These are phyloP conservation scores for Vigna hirtella DNA, from an alignment of 306 rosid genomes.

Conservation along the genomic window DNA sequence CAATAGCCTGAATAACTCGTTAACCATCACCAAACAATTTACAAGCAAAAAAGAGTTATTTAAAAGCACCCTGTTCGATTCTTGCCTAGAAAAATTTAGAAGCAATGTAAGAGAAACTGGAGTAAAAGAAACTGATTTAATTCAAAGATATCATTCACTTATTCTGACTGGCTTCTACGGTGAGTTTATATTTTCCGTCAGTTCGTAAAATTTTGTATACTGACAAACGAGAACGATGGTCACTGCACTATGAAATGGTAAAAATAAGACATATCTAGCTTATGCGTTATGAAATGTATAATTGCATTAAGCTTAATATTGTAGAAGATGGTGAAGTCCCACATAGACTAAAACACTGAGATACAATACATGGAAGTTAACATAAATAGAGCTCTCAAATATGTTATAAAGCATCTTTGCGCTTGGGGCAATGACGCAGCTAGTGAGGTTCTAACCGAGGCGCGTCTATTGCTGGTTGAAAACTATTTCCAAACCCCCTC, in stretches of 20 bases:
- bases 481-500: conserved; percentile 47
- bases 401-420: background rate
- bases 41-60: background rate
- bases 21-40: background rate
- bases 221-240: background rate
- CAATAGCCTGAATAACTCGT: background rate
- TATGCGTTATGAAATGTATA: background rate
- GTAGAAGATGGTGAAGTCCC: background rate
- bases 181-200: background rate
- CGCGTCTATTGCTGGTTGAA: conserved; percentile 45
- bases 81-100: background rate
- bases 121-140: background rate
- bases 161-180: background rate
- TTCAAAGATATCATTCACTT: background rate
- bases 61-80: background rate
- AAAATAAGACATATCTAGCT: background rate
- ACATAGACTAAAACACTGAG: background rate
- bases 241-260: background rate
- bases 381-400: background rate
- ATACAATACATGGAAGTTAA: background rate
- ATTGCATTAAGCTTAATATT: background rate
- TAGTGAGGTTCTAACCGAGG: conserved; percentile 44
- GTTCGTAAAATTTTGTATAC: background rate
- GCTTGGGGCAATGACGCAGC: conserved; percentile 48
- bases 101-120: background rate